Evolutionary conservation across 805 yeast genomes (phyloP).

Genomic region (Candida vartiovaarae): DNA sequence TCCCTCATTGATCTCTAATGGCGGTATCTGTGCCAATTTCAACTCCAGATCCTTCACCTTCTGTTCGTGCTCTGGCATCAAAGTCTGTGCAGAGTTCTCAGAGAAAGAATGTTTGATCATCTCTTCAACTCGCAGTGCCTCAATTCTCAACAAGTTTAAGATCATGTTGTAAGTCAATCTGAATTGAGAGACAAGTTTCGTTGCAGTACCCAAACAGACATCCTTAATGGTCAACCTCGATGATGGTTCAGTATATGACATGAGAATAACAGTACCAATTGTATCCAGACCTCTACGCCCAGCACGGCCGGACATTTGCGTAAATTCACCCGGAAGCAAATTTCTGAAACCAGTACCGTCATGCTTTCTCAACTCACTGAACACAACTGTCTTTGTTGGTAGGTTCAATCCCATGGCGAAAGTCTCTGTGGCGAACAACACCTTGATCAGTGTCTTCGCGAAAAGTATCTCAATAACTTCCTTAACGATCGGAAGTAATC

Average conservation of each 20-base stretch:
- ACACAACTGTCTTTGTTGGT: constrained; percentile 95
- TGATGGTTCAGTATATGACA: constrained; percentile 70
- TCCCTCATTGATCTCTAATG: constrained; percentile 26
- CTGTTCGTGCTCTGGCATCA: constrained; percentile 79
- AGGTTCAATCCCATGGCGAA: constrained; percentile 98
- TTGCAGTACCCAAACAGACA: constrained; percentile 82
- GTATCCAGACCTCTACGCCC: constrained; percentile 95
- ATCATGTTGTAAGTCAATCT: constrained; percentile 95
- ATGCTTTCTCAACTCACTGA: constrained; percentile 78
- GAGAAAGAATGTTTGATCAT: constrained; percentile 95
- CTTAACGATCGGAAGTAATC: constrained; percentile 85
- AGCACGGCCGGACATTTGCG: constrained; percentile 99
- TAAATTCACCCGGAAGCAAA: constrained; percentile 90
- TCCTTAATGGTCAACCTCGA: constrained; percentile 57
- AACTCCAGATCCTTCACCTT: constrained; percentile 48
- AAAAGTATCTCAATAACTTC: constrained; percentile 90
- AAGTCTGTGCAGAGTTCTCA: constrained; percentile 80
- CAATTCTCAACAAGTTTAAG: constrained; percentile 82
- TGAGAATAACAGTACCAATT: constrained; percentile 90
- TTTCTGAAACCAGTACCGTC: constrained; percentile 82
- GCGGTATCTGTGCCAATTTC: constrained; percentile 33
- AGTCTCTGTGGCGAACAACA: constrained; percentile 94
- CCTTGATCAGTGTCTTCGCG: constrained; percentile 79
- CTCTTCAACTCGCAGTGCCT: constrained; percentile 94
- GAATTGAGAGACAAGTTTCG: constrained; percentile 86